A percentile compares a stretch with the other conserved stretches of the same genome.
Conservation (phyloP, 2,329 filamentous ascomycete genomes). For the Colletotrichum incanum region DNA sequence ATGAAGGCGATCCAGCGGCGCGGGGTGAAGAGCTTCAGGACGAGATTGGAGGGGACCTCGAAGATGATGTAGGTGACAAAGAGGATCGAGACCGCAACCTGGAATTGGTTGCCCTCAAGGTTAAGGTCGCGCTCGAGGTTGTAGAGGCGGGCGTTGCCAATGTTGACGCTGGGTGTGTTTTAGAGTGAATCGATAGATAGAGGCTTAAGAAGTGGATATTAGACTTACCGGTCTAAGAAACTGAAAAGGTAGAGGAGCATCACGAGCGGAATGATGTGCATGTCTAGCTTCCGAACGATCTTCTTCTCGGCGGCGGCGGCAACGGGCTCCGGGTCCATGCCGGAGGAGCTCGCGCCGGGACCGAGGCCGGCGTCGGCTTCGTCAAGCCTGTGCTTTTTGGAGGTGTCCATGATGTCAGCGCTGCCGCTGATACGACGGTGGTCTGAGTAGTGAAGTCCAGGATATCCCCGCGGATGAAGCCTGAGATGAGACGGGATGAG, state of each 20-base stretch:
- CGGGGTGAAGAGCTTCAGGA: constrained; percentile 75
- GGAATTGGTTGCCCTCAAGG: constrained; percentile 78
- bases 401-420: constrained; percentile 15
- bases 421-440: background rate
- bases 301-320: constrained; percentile 61
- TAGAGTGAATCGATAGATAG: background rate
- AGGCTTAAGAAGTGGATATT: constrained; percentile 9
- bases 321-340: background rate
- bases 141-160: constrained; percentile 79
- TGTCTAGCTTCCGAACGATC: constrained; percentile 76
- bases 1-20: constrained; percentile 77
- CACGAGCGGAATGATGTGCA: constrained; percentile 75
- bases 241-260: constrained; percentile 82
- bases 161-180: constrained; percentile 47
- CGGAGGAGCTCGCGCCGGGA: constrained; percentile 25
- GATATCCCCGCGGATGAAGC: background rate
- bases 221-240: constrained; percentile 78
- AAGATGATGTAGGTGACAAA: constrained; percentile 77
- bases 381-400: constrained; percentile 12
- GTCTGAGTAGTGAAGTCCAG: background rate
- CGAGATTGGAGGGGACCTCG: constrained; percentile 76
- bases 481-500: background rate
- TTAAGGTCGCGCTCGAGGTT: constrained; percentile 75
- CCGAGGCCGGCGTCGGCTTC: constrained; percentile 10
- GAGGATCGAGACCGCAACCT: constrained; percentile 76